Conservation (phyloP, 2,329 filamentous ascomycete species). For the Pseudodiploospora longispora region DNA sequence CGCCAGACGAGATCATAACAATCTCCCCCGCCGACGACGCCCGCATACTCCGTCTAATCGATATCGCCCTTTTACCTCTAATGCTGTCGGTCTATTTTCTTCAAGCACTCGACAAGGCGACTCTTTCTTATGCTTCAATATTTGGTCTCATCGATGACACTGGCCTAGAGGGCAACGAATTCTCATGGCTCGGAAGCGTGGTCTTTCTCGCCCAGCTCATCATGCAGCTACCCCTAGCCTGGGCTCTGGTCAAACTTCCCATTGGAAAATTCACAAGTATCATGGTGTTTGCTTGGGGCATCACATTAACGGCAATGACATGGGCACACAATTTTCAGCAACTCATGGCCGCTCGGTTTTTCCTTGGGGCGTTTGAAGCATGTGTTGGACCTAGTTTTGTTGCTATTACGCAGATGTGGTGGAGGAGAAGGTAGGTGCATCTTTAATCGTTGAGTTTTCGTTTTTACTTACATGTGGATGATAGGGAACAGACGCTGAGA, state of each 20-base stretch:
- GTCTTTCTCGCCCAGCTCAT: slow-evolving; percentile 53
- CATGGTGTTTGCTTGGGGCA: slow-evolving; percentile 47
- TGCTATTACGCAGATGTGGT: slow-evolving; percentile 55
- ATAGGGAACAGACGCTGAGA: slow-evolving; percentile 46
- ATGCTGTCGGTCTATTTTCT: slow-evolving; percentile 56
- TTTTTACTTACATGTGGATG: not conserved
- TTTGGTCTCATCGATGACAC: slow-evolving; percentile 55
- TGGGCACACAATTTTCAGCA: slow-evolving; percentile 40
- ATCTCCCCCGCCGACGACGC: slow-evolving; percentile 26
- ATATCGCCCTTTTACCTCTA: slow-evolving; percentile 31
- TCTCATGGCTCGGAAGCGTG: slow-evolving; percentile 54
- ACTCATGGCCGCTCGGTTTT: slow-evolving; percentile 44
- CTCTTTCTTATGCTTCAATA: slow-evolving; percentile 52
- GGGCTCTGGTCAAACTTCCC: slow-evolving; percentile 51
- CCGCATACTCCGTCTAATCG: slow-evolving; percentile 30
- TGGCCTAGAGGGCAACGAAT: slow-evolving; percentile 46
- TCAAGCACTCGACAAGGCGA: slow-evolving; percentile 56
- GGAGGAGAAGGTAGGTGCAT: slow-evolving; percentile 34
- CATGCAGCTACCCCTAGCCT: slow-evolving; percentile 47
- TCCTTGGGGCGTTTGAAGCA: slow-evolving; percentile 50
- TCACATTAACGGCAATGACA: slow-evolving; percentile 42
- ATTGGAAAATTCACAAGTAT: slow-evolving; percentile 54
- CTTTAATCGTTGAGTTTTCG: not conserved
- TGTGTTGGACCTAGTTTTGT: slow-evolving; percentile 42
- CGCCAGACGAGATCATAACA: slow-evolving; percentile 23